Evolutionary conservation across 805 yeast species (phyloP), one percentile per base, ranked within the genome.

Genomic region (Cyberlindnera suaveolens): DNA sequence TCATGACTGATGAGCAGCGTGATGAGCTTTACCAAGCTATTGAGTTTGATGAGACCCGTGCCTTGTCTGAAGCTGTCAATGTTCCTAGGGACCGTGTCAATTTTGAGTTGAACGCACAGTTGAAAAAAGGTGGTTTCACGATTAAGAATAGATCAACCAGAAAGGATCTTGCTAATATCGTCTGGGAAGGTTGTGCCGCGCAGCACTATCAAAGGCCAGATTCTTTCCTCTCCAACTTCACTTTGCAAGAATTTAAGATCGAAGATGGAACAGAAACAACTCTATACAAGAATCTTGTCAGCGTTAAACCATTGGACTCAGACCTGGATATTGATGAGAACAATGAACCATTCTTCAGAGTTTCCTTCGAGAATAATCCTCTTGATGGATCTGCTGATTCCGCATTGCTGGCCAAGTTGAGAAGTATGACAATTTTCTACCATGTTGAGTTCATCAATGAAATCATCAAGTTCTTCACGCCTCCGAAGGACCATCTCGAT

Each of bases 1-100:
- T 70, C 6, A 75, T 93, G 60, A 78, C 93, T 0, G 96, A 87
- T 13, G 96, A 89, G 51, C 96, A 93, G 57, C 74, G 86, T 49
- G 74, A 87, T 57, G 99, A 95, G 46, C 69, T 93, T 17, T 90
- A 88, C 57, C 95, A 87, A 47, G 95, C 97, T 0, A 90, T 93
- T 50, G 99, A 90, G 49, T 90, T 82, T 52, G 86, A 90, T 52
- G 96, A 90, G 48, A 63, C 70, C 17, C 69, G 74, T 39, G 68
- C 67, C 1, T 43, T 75, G 1, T 55, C 71, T 1, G 78, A 78
- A 26, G 66, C 82, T 1, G 64, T 80, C 6, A 82, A 84, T 45
- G 56, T 85, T 2, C 95, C 96, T 0, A 75, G 78, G 41, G 95
- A 88, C 45, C 67, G 86, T 31, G 76, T 84, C 5, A 76, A 76